phyloP scores from a whole-genome alignment of 371 early-diverging fungal genomes.

The Syncephalastrum sp. region DNA sequence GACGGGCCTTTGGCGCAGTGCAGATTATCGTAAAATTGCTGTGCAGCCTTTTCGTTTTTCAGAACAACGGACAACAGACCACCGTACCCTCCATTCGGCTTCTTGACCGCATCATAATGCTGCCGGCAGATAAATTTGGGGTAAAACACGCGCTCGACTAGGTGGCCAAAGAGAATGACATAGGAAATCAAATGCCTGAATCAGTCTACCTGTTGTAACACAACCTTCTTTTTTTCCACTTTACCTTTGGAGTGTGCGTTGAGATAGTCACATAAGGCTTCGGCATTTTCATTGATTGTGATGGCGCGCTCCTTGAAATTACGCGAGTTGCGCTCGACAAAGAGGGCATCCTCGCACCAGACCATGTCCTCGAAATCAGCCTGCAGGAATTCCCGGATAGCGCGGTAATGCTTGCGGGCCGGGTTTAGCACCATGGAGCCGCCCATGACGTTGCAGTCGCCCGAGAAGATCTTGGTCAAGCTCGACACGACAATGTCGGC shows the following conservation, averaged over 20 bases:
- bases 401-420: constrained; percentile 51
- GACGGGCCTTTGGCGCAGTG: constrained; percentile 90
- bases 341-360: constrained; percentile 92
- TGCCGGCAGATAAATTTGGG: constrained; percentile 78
- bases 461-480: constrained; percentile 92
- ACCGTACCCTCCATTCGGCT: constrained; percentile 77
- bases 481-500: constrained; percentile 92
- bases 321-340: constrained; percentile 94
- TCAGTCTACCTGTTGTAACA: constrained; percentile 1
- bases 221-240: neutral
- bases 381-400: constrained; percentile 52
- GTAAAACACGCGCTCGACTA: constrained; percentile 77
- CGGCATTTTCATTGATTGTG: constrained; percentile 78
- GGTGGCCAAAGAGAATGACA: constrained; percentile 5
- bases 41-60: constrained; percentile 56
- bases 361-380: constrained; percentile 76
- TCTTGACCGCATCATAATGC: constrained; percentile 64
- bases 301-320: constrained; percentile 73
- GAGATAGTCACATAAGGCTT: constrained; percentile 74
- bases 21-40: constrained; percentile 80
- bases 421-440: constrained; percentile 92
- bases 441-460: constrained; percentile 97
- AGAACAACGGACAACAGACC: constrained; percentile 86
- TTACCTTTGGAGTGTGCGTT: constrained; percentile 62
- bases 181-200: neutral